A percentile compares a stretch with the other conserved stretches of the same genome.
phyloP scores from a whole-genome alignment of 129 eudicot species.

The Deinandra increscens region DNA sequence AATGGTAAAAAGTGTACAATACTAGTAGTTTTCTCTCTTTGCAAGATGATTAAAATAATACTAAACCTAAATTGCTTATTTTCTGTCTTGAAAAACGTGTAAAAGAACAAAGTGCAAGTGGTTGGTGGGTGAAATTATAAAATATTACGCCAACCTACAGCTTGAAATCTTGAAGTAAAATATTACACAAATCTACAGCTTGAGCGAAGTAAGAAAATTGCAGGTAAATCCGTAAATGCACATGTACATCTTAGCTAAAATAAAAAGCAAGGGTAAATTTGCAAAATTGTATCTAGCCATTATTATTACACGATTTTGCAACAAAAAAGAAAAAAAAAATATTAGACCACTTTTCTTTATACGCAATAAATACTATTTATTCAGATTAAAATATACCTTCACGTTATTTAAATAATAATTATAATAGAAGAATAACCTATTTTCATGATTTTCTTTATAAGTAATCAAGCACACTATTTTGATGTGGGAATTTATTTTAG shows the following conservation, averaged over 20 bases:
- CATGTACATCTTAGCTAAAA: no score
- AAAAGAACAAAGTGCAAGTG: neutral
- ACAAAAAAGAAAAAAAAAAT: no score
- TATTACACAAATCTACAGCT: no score
- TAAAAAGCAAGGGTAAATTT: no score
- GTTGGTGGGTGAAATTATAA: neutral
- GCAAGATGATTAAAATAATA: neutral
- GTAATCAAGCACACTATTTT: neutral
- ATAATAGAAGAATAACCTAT: neutral
- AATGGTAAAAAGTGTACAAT: neutral
- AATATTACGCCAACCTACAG: neutral
- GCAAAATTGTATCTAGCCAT: no score
- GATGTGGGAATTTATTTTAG: neutral
- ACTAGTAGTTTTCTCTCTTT: neutral
- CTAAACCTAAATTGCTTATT: neutral
- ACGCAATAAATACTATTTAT: neutral
- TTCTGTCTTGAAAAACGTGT: neutral
- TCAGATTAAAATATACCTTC: no score
- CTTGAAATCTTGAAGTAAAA: neutral
- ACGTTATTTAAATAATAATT: neutral
- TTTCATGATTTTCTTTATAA: neutral
- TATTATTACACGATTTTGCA: no score
- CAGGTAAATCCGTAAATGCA: neutral
- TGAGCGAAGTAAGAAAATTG: neutral
- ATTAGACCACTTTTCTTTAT: neutral